phyloP scores from a whole-genome alignment of 768 basidiomycete species.

The Kwoniella sp. region DNA sequence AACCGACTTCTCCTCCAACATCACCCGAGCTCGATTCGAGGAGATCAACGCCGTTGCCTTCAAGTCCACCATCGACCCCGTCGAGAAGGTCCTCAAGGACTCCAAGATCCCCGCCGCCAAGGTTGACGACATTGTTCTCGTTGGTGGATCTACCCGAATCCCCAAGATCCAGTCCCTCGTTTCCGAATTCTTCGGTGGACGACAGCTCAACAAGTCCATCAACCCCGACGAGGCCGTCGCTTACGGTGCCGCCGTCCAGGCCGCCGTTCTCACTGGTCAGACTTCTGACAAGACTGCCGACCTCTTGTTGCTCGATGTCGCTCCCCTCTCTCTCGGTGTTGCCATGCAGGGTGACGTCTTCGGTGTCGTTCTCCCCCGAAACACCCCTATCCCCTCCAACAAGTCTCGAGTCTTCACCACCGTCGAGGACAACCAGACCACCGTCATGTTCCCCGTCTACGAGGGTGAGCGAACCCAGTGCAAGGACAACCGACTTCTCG shows the following conservation, averaged over 20 bases:
- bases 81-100: conserved; percentile 98
- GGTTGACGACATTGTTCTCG: conserved; percentile 98
- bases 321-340: conserved; percentile 97
- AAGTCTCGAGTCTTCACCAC: conserved; percentile 99
- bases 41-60: conserved; percentile 95
- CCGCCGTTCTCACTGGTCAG: conserved; percentile 96
- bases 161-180: conserved; percentile 98
- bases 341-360: conserved; percentile 99
- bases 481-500: conserved; percentile 97
- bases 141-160: conserved; percentile 99
- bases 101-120: conserved; percentile 92
- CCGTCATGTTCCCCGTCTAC: conserved; percentile 99
- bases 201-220: conserved; percentile 99
- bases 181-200: conserved; percentile 96
- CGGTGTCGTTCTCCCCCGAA: conserved; percentile 98
- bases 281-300: conserved; percentile 99
- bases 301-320: conserved; percentile 96
- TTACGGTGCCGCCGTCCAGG: conserved; percentile 99
- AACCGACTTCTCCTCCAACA: conserved; percentile 96
- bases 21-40: conserved; percentile 99
- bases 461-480: conserved; percentile 99
- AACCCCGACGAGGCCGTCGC: conserved; percentile 99
- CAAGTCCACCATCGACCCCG: conserved; percentile 96
- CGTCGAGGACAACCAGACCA: conserved; percentile 99
- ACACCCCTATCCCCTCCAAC: conserved; percentile 99